Base-by-base conservation (phyloP, 352 stramenopile genomes). In the Pythium sp. region DNA sequence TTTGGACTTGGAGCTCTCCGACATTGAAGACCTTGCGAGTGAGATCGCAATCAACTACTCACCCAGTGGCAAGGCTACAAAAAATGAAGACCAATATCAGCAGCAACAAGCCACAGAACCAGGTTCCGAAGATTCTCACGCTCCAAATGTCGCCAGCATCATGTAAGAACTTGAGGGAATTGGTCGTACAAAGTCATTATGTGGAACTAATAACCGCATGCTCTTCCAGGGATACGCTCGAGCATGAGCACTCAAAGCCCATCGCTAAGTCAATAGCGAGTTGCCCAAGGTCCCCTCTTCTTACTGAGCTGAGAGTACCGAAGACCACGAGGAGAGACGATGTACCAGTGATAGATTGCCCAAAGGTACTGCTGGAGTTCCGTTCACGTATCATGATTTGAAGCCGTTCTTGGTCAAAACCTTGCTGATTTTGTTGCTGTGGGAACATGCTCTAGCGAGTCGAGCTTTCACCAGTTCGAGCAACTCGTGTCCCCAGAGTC, bases 1-100 rank as follows among this genome's bases (percentile, higher is more conserved):
- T 18, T 14, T 62, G 6, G 36, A 66, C 26, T 62, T 24, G 65
- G 65, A 66, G 30, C 65, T 66, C 24, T 66, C 58, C 14, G 57
- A 57, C 9, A 11, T 59, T 9, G 49, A 60, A 15, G 65, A 70
- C 34, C 58, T 70, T 14, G 58, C 5, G 15, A 47, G 20, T 2
- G 65, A 70, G 43, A 66, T 62, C 38, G 58, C 18, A 9, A 43
- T 32, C 18, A 11, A 26, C 0, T 0, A 20, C 43, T 2, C 4
- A 9, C 5, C 28, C 22, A 4, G 6, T 43, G 60, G 3, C 11
- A 14, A 34, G 15, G 34, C 22, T 5, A 18, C 8, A 5, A 26
- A 22, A 2, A 28, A 32, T 43, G 36, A n/a, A 1, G 4, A 58
- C 14, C n/a, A 54, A 15, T 18, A 46, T 20, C 46, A 51, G 15